phyloP scores from a whole-genome alignment of 2,329 filamentous ascomycete species.

The Clarireedia sp. region DNA sequence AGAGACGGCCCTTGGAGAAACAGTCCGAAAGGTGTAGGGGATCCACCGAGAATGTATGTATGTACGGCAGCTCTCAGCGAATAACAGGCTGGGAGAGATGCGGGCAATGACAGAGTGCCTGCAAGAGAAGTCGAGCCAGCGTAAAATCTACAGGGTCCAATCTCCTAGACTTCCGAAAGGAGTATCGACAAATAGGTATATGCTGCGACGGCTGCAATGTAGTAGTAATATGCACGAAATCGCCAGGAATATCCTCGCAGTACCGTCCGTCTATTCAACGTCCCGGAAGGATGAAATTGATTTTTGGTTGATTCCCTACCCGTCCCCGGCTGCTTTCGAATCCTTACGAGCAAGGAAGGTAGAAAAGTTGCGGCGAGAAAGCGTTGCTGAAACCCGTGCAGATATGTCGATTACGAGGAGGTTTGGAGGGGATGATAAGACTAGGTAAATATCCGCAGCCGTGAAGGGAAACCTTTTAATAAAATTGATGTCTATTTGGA shows the following conservation, averaged over 20 bases:
- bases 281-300: slow-evolving; percentile 2
- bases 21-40: neutral
- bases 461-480: neutral
- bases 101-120: neutral
- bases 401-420: neutral
- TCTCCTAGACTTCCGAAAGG: neutral
- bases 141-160: neutral
- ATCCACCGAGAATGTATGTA: neutral
- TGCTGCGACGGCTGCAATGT: slow-evolving; percentile 8
- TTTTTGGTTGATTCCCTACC: slow-evolving; percentile 2
- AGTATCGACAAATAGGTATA: slow-evolving; percentile 3
- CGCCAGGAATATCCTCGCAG: slow-evolving; percentile 8
- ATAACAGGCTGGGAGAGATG: neutral
- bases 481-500: neutral
- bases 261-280: slow-evolving; percentile 9
- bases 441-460: neutral
- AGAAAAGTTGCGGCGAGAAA: neutral
- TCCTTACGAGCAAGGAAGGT: slow-evolving; percentile 7
- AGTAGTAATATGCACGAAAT: slow-evolving; percentile 10
- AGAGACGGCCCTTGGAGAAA: too few species aligned
- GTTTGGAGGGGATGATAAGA: neutral
- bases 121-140: neutral
- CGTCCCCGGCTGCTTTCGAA: slow-evolving; percentile 5
- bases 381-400: neutral
- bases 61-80: neutral